Evolutionary conservation across 805 yeast genomes (phyloP).

Genomic region (Metschnikowia arizonensis): DNA sequence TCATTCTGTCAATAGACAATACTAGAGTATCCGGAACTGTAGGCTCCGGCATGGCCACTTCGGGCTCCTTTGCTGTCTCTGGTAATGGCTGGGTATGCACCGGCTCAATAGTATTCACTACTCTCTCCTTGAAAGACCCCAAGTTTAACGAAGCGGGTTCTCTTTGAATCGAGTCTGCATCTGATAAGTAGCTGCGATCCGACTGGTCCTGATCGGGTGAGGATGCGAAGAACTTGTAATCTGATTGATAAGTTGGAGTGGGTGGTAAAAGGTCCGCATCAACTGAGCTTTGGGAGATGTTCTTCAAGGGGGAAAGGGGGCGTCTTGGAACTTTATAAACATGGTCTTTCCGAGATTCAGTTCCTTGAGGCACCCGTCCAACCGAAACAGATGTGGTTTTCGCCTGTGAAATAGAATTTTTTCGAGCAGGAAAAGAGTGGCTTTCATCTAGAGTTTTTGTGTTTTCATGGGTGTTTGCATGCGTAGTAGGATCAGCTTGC

Average conservation of each 20-base stretch:
- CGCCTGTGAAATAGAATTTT: background rate
- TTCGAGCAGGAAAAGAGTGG: too few relatives aligned
- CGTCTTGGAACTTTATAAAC: background rate
- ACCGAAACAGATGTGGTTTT: background rate
- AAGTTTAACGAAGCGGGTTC: constrained; percentile 33
- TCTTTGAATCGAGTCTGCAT: constrained; percentile 37
- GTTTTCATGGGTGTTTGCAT: background rate
- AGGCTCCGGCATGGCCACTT: background rate
- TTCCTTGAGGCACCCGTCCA: background rate
- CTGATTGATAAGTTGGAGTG: constrained; percentile 24
- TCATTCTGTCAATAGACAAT: constrained; percentile 16
- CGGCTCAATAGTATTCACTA: background rate
- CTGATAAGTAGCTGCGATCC: constrained; percentile 36
- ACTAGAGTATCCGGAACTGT: constrained; percentile 12
- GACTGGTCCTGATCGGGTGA: constrained; percentile 34
- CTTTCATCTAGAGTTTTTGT: background rate
- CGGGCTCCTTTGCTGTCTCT: background rate
- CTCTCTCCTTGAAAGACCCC: background rate
- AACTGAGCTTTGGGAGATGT: background rate
- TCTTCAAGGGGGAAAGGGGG: background rate
- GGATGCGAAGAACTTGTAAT: constrained; percentile 6
- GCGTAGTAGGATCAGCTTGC: background rate
- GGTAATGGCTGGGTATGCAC: background rate
- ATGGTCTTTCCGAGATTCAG: background rate
- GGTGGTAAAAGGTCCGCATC: constrained; percentile 22